phyloP scores from a whole-genome alignment of 192 early-diverging fungal genomes.

The Lunasporangiospora selenospora region DNA sequence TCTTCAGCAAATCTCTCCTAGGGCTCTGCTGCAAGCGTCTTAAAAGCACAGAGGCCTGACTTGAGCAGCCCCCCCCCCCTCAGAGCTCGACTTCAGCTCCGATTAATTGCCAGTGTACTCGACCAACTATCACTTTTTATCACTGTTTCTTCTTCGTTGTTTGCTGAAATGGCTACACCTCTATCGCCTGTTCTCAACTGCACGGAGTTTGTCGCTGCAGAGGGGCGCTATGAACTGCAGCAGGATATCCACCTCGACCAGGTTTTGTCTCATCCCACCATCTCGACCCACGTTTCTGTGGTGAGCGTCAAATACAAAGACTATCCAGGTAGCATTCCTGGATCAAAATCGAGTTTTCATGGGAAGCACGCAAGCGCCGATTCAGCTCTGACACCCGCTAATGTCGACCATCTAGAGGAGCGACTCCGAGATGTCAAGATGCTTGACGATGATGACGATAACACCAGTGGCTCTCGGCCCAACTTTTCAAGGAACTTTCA shows the following conservation, averaged over 20 bases:
- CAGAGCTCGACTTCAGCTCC: too few relatives aligned
- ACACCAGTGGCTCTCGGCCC: not conserved
- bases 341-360: not conserved
- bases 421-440: slow-evolving; percentile 38
- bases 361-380: slow-evolving; percentile 32
- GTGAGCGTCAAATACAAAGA: slow-evolving; percentile 68
- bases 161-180: slow-evolving; percentile 29
- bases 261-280: slow-evolving; percentile 51
- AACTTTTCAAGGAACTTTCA: slow-evolving; percentile 31
- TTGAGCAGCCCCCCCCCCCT: too few relatives aligned
- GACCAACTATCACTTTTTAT: not conserved
- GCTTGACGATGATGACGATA: slow-evolving; percentile 17
- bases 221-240: slow-evolving; percentile 55
- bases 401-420: slow-evolving; percentile 41
- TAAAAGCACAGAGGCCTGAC: too few relatives aligned
- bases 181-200: slow-evolving; percentile 52
- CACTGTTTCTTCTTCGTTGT: not conserved
- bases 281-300: slow-evolving; percentile 56
- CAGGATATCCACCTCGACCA: slow-evolving; percentile 58
- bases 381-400: slow-evolving; percentile 25
- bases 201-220: slow-evolving; percentile 56
- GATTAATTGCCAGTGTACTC: too few relatives aligned
- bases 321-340: slow-evolving; percentile 20
- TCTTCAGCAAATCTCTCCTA: too few relatives aligned
- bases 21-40: too few relatives aligned